Base-by-base conservation (phyloP, 331 rosid genomes). In the Phaseolus coccineus region DNA sequence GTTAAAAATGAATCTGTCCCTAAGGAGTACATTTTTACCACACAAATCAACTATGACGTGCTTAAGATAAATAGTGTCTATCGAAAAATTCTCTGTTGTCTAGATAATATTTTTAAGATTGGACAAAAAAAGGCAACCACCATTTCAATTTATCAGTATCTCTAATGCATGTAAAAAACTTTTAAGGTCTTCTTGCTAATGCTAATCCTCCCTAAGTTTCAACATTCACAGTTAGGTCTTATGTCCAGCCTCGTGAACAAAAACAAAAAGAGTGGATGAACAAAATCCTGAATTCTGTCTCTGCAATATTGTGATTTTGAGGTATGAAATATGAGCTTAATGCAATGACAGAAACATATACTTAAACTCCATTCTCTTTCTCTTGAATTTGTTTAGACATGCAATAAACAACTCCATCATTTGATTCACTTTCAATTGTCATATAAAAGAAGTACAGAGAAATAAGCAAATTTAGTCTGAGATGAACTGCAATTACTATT, bases 401-500 rank as follows among this genome's bases (percentile, higher is more conserved):
- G 67, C 69, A 40, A 52, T 31, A 77, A 7, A 63, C 13, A 6
- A 71, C 16, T 31, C 78, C 64, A 77, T 64, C 30, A 33, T 56
- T 35, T 44, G 13, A 78, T 53, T 6, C 35, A 51, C 44, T n/a
- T 40, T 69, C 56, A 37, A 30, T 33, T 16, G 28, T 27, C 71
- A 55, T 19, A 56, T 3, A 8, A 58, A 68, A 24, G 16, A 37
- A 48, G 22, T 39, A 40, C 62, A 61, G 35, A 35, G 37, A 61
- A 46, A 76, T 10, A 64, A 47, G 63, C 31, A 71, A 71, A 71
- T 55, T 69, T 80, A 79, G 58, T 72, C 46, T 19, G 62, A 55
- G 59, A 51, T 71, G 35, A 69, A 70, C 59, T 30, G 35, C 62
- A 82, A 56, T 19, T 61, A 65, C 39, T 46, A 39, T 57, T 47